phyloP scores from a whole-genome alignment of 352 stramenopile species.

The Phytopythium litorale region DNA sequence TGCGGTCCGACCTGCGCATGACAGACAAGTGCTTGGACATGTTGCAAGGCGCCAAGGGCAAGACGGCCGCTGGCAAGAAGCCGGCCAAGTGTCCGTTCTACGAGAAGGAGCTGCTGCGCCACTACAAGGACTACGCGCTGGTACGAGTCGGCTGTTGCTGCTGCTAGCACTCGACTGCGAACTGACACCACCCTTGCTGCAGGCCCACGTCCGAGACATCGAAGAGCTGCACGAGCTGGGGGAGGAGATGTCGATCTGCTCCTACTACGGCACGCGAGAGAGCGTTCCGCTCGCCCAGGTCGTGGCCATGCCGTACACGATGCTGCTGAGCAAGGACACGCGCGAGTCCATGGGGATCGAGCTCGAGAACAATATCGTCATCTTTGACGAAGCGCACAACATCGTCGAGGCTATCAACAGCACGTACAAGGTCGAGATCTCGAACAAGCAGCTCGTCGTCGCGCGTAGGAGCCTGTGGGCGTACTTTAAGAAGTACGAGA shows the following conservation, averaged over 20 bases:
- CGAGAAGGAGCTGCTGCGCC: slow-evolving; percentile 60
- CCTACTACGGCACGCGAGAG: slow-evolving; percentile 95
- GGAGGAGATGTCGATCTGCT: slow-evolving; percentile 90
- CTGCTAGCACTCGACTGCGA: not conserved
- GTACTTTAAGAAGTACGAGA: slow-evolving; percentile 88
- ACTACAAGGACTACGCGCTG: slow-evolving; percentile 79
- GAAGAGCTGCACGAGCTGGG: slow-evolving; percentile 94
- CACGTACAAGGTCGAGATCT: slow-evolving; percentile 81
- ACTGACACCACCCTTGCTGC: not conserved
- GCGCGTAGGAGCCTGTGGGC: slow-evolving; percentile 72
- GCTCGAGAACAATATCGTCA: slow-evolving; percentile 89
- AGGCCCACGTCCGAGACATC: slow-evolving; percentile 91
- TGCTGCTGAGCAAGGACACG: slow-evolving; percentile 90
- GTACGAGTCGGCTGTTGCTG: slow-evolving; percentile 22
- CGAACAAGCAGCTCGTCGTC: slow-evolving; percentile 72
- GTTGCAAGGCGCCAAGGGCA: slow-evolving; percentile 64
- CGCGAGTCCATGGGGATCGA: slow-evolving; percentile 88
- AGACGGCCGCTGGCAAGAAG: slow-evolving; percentile 37
- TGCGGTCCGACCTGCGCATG: slow-evolving; percentile 78
- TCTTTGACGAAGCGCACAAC: slow-evolving; percentile 99
- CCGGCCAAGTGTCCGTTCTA: slow-evolving; percentile 78
- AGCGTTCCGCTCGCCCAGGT: slow-evolving; percentile 90
- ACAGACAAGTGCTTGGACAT: slow-evolving; percentile 84
- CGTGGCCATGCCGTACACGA: slow-evolving; percentile 90
- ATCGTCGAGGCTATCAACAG: slow-evolving; percentile 95